Conservation (phyloP, 768 basidiomycete species). For the Tricholoma sp. region DNA sequence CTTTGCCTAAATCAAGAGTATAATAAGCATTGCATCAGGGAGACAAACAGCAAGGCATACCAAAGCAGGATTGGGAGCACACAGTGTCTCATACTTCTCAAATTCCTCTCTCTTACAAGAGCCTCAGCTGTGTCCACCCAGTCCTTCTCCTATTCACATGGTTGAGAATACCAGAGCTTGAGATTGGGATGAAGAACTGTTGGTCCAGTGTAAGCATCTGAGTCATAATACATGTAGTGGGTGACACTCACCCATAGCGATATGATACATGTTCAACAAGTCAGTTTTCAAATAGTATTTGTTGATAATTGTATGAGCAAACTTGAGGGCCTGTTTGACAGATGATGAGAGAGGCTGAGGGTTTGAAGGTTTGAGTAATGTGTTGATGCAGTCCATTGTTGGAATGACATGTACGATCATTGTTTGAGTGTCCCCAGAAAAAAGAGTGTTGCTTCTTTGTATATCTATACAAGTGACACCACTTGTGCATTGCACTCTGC, state of each 20-base stretch:
- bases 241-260: constrained; percentile 22
- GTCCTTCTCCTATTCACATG: not conserved
- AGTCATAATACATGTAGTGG: not conserved
- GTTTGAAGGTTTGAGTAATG: constrained; percentile 5
- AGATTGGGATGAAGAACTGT: not conserved
- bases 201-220: not conserved
- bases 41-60: not conserved
- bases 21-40: not conserved
- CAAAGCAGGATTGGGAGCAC: not conserved
- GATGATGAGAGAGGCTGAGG: constrained; percentile 3
- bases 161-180: not conserved
- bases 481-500: no score
- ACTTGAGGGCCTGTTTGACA: constrained; percentile 12
- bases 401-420: constrained; percentile 29
- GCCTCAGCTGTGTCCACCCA: not conserved
- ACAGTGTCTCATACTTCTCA: not conserved
- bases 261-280: constrained; percentile 17
- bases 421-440: constrained; percentile 20
- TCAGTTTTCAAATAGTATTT: constrained; percentile 22
- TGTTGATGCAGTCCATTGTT: constrained; percentile 30
- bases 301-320: constrained; percentile 21
- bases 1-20: not conserved
- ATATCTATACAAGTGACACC: constrained; percentile 22
- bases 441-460: constrained; percentile 25
- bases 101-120: not conserved